These are phyloP conservation scores for Alternaria sp. DNA, from an alignment of 2,329 filamentous ascomycete species.

Conservation along the genomic window DNA sequence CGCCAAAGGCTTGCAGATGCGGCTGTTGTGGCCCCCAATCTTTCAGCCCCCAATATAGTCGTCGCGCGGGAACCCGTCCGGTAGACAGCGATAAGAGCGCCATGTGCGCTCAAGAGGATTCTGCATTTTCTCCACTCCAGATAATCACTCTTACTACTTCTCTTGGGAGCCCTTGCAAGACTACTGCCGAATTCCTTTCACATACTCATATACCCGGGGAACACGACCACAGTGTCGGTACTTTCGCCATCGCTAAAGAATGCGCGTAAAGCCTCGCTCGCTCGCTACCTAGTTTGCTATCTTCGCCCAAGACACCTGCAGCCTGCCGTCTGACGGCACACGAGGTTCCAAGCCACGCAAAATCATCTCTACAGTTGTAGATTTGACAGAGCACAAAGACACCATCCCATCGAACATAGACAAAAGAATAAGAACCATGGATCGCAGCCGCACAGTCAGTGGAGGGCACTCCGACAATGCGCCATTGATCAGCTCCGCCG, in stretches of 20 bases:
- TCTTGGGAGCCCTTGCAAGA: not conserved
- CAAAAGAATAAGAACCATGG: conserved; percentile 5
- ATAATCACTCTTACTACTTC: not conserved
- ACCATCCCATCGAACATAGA: not conserved
- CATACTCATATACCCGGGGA: not conserved
- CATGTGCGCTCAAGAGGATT: not conserved
- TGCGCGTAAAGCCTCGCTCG: not conserved
- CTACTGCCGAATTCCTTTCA: not conserved
- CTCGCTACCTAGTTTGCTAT: not conserved
- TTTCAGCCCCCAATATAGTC: conserved; percentile 13
- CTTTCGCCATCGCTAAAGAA: not conserved
- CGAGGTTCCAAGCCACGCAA: not conserved
- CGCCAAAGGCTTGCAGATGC: not conserved
- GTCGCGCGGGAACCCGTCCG: not conserved
- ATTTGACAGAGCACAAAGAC: not conserved
- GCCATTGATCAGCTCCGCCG: conserved; percentile 21
- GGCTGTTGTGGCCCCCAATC: conserved; percentile 7
- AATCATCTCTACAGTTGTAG: not conserved
- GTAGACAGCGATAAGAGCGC: not conserved
- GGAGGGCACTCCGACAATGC: conserved; percentile 7
- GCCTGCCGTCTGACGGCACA: not conserved
- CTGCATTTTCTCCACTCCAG: not conserved
- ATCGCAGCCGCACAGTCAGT: conserved; percentile 5
- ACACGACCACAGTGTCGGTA: not conserved
- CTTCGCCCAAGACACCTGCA: not conserved